These are phyloP conservation scores for Tulasnella calospora DNA, from an alignment of 768 basidiomycete species.

Conservation along the genomic window DNA sequence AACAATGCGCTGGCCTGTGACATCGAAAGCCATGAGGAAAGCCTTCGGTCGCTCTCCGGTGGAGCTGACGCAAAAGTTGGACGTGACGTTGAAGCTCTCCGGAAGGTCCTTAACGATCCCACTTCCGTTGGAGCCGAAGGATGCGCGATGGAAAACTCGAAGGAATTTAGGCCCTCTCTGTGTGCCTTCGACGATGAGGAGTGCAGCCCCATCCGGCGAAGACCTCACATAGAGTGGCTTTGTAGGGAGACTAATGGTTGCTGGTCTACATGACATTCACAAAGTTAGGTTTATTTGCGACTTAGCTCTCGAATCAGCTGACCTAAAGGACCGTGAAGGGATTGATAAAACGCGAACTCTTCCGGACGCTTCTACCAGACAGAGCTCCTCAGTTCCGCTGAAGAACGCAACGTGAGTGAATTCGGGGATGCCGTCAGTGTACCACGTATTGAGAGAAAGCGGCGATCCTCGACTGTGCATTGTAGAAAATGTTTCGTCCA, in stretches of 20 bases:
- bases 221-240: slow-evolving; percentile 42
- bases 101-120: slow-evolving; percentile 44
- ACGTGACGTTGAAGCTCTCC: slow-evolving; percentile 21
- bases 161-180: slow-evolving; percentile 29
- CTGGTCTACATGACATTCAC: slow-evolving; percentile 39
- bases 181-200: slow-evolving; percentile 37
- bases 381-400: slow-evolving; percentile 49
- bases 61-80: slow-evolving; percentile 42
- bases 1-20: slow-evolving; percentile 34
- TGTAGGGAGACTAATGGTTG: slow-evolving; percentile 41
- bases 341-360: slow-evolving; percentile 52
- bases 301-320: slow-evolving; percentile 21
- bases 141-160: slow-evolving; percentile 51
- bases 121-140: slow-evolving; percentile 47
- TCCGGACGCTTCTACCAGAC: slow-evolving; percentile 45
- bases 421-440: slow-evolving; percentile 31
- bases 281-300: background rate
- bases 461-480: slow-evolving; percentile 43
- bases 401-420: slow-evolving; percentile 46
- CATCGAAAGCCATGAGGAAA: slow-evolving; percentile 45
- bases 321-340: slow-evolving; percentile 53
- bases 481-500: slow-evolving; percentile 43
- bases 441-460: slow-evolving; percentile 46
- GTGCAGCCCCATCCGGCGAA: slow-evolving; percentile 53
- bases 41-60: slow-evolving; percentile 42